phyloP scores from a whole-genome alignment of 495 filamentous ascomycete species.

The Platismatia glauca region DNA sequence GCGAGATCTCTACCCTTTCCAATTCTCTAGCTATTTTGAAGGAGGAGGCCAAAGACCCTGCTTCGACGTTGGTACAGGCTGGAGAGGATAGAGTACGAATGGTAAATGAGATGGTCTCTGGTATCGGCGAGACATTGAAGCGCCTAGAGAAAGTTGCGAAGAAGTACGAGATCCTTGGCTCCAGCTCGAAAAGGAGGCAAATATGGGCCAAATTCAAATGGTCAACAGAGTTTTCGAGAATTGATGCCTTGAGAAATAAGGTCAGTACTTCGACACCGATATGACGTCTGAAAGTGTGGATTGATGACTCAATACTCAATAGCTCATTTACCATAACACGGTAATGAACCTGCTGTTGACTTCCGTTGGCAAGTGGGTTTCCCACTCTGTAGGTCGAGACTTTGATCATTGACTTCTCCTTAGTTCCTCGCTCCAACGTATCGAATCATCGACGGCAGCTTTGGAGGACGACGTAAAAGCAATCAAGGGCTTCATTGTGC shows the following conservation, averaged over 20 bases:
- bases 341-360: constrained; percentile 26
- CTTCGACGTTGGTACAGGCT: constrained; percentile 22
- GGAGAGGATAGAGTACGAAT: constrained; percentile 25
- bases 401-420: not conserved
- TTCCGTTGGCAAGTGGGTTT: constrained; percentile 22
- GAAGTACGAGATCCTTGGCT: constrained; percentile 24
- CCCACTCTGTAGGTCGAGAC: not conserved
- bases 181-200: constrained; percentile 13
- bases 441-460: constrained; percentile 16
- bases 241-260: constrained; percentile 13
- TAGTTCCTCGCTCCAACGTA: constrained; percentile 27
- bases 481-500: constrained; percentile 16
- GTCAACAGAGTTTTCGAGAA: not conserved
- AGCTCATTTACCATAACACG: constrained; percentile 10
- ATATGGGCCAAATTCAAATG: constrained; percentile 15
- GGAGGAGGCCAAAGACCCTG: constrained; percentile 24
- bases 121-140: constrained; percentile 23
- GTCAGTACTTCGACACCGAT: not conserved
- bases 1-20: constrained; percentile 22
- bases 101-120: constrained; percentile 23
- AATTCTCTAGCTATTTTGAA: constrained; percentile 24
- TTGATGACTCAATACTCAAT: not conserved
- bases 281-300: not conserved
- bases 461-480: constrained; percentile 21
- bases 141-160: constrained; percentile 20